A percentile compares a stretch with the other conserved stretches of the same genome.
Conservation (phyloP, 129 eudicot genomes). For the Centrapalus pauciflorus region DNA sequence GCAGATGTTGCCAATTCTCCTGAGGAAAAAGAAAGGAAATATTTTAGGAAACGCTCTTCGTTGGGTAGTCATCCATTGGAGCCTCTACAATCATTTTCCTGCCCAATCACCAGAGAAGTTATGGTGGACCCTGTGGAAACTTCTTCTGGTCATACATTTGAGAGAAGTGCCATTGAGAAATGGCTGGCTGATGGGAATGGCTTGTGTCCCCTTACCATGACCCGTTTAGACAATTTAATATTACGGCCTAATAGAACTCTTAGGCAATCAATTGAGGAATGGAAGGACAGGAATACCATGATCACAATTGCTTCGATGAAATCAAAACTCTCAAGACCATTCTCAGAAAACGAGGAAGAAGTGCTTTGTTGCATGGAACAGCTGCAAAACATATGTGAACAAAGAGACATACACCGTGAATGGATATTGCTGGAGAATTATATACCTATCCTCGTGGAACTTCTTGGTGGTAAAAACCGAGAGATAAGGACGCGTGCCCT, state of each 20-base stretch:
- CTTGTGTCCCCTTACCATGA: constrained; percentile 46
- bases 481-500: constrained; percentile 50
- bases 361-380: constrained; percentile 36
- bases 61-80: constrained; percentile 67
- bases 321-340: constrained; percentile 39
- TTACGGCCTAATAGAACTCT: constrained; percentile 65
- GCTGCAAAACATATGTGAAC: constrained; percentile 44
- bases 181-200: constrained; percentile 53
- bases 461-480: constrained; percentile 48
- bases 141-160: constrained; percentile 65
- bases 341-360: constrained; percentile 39
- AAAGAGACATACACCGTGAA: constrained; percentile 56
- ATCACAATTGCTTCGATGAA: constrained; percentile 48
- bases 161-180: constrained; percentile 61
- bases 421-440: constrained; percentile 67
- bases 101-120: constrained; percentile 65
- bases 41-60: constrained; percentile 44
- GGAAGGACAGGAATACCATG: constrained; percentile 71
- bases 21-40: constrained; percentile 49
- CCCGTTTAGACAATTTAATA: constrained; percentile 31
- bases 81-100: constrained; percentile 58
- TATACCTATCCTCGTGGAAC: constrained; percentile 46
- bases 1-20: constrained; percentile 56
- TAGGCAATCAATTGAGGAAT: constrained; percentile 69
- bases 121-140: constrained; percentile 77